Evolutionary conservation across 371 early-diverging fungal genomes (phyloP).

Genomic region (Mucor plumbeus): DNA sequence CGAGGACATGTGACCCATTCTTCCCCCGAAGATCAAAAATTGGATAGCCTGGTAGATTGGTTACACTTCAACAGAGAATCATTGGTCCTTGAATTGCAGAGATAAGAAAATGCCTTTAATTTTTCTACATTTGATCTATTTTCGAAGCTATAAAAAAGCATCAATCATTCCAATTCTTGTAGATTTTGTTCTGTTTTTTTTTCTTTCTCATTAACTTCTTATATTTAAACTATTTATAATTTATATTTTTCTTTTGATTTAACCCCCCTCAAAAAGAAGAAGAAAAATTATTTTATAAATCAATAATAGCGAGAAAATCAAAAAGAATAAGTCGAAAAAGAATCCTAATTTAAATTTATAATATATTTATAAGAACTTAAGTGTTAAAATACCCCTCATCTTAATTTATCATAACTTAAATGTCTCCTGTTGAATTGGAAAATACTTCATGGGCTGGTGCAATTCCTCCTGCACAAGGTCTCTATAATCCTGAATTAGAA

Average conservation of each 20-base stretch:
- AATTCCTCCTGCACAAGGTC: constrained; percentile 85
- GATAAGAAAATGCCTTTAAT: constrained; percentile 28
- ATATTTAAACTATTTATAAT: constrained; percentile 7
- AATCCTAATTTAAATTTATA: neutral
- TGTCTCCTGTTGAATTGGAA: constrained; percentile 18
- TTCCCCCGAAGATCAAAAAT: constrained; percentile 3
- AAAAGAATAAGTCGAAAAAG: neutral
- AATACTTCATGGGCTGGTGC: constrained; percentile 81
- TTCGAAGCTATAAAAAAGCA: constrained; percentile 3
- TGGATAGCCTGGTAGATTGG: neutral
- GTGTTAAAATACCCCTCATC: neutral
- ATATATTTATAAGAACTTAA: neutral
- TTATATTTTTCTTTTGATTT: neutral
- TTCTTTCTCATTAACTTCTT: constrained; percentile 9
- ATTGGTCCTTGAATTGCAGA: constrained; percentile 27
- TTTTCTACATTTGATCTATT: constrained; percentile 8
- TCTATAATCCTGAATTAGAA: constrained; percentile 90
- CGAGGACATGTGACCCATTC: constrained; percentile 20
- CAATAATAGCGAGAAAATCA: neutral
- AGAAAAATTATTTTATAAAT: neutral
- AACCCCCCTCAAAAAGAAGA: constrained; percentile 4
- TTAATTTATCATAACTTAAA: constrained; percentile 2
- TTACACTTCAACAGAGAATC: constrained; percentile 23
- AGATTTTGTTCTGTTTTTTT: constrained; percentile 2
- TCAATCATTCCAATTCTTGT: constrained; percentile 8